Evolutionary conservation across 2,329 filamentous ascomycete genomes (phyloP).

Genomic region (Fusarium mangiferae): DNA sequence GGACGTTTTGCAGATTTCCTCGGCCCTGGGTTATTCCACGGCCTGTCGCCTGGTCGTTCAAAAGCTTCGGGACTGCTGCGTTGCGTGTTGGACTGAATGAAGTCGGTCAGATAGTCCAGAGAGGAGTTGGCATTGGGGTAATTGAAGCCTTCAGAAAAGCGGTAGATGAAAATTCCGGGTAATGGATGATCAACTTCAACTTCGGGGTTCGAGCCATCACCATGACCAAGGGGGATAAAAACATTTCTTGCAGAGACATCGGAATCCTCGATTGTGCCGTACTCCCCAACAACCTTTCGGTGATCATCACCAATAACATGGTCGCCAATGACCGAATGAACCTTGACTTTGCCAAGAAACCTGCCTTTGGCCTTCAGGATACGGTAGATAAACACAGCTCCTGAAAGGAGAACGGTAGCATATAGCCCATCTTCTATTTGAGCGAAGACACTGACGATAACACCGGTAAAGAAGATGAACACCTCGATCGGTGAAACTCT

Average conservation of each 20-base stretch:
- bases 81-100: constrained; percentile 77
- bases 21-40: constrained; percentile 94
- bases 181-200: constrained; percentile 84
- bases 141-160: constrained; percentile 94
- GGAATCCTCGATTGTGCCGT: constrained; percentile 63
- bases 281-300: constrained; percentile 58
- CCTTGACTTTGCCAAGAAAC: constrained; percentile 74
- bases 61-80: constrained; percentile 79
- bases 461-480: constrained; percentile 91
- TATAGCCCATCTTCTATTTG: constrained; percentile 95
- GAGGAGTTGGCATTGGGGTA: constrained; percentile 94
- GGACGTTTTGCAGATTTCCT: constrained; percentile 55
- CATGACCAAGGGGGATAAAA: constrained; percentile 86
- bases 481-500: constrained; percentile 90
- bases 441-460: constrained; percentile 87
- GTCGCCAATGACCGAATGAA: constrained; percentile 85
- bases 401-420: constrained; percentile 80
- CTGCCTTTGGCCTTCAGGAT: constrained; percentile 83
- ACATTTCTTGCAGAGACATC: constrained; percentile 74
- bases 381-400: constrained; percentile 82
- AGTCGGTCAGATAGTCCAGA: constrained; percentile 78
- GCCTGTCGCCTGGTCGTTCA: constrained; percentile 76
- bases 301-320: constrained; percentile 73
- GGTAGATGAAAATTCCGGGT: constrained; percentile 94
- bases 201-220: constrained; percentile 90